Evolutionary conservation across 2,329 filamentous ascomycete genomes (phyloP), one percentile per base, ranked within the genome.

Genomic region (Didymella segeticola): DNA sequence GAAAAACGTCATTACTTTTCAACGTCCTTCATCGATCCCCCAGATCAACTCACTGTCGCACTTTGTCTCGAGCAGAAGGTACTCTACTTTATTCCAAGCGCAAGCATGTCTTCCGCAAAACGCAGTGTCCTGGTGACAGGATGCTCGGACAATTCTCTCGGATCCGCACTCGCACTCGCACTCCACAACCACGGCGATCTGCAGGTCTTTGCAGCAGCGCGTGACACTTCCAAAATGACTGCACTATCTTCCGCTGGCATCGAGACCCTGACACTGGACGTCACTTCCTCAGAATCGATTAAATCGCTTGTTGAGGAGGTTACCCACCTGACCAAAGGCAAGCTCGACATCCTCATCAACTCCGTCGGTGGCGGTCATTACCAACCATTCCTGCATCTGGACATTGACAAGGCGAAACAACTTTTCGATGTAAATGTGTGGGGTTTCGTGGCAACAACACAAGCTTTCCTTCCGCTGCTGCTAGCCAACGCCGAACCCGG

Each of bases 161-260:
- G 79, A n/a, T 64, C 67, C 1, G 76, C 74, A 5, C 71, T 80
- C 4, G 75, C 75, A 2, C 53, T 68, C 2, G 73, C 68, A 11
- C 74, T 80, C 56, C 70, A 75, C 50, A 62, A 72, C 37, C 54
- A 60, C 9, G 74, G 73, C 5, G 43, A 48, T 20, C 66, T 68
- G 14, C 66, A 74, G 26, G 77, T 80, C 50, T 76, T 75, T 55
- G 79, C 78, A 10, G 79, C 78, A 2, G 72, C 74, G 4, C 75
- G 77, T 17, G 67, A 74, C 31, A 61, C 63, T 2, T 25, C 64
- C 14, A 78, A 75, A 17, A 48, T 49, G 48, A 41, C 27, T 5
- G 30, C 29, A 2, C 30, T 57, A 0, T 37, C 41, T 1, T 46
- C 49, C n/a, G 41, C 37, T 1, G 55, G 50, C 1, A 57, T 53